Evolutionary conservation across 768 basidiomycete species (phyloP).

Genomic region (Leccinellum albellum): DNA sequence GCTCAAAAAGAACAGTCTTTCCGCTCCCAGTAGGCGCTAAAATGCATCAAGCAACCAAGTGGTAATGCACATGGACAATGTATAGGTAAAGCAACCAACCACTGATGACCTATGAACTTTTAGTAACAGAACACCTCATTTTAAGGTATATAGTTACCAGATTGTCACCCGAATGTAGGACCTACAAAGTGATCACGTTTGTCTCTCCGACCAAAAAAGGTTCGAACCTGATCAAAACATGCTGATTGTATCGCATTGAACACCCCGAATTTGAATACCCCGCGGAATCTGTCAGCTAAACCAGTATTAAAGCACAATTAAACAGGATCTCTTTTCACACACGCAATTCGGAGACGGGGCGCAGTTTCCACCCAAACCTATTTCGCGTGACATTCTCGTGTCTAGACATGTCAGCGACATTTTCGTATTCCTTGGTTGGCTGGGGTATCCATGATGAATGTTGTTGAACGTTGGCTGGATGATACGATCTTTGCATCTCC

Average conservation of each 20-base stretch:
- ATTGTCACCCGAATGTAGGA: slow-evolving; percentile 58
- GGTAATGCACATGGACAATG: neutral
- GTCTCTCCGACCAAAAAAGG: neutral
- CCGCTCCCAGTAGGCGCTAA: slow-evolving; percentile 94
- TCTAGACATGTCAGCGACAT: neutral
- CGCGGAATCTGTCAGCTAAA: slow-evolving; percentile 70
- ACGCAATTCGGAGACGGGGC: slow-evolving; percentile 74
- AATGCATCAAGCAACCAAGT: slow-evolving; percentile 6
- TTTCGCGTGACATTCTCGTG: slow-evolving; percentile 30
- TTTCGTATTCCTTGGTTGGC: neutral
- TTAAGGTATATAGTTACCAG: slow-evolving; percentile 40
- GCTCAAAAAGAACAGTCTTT: slow-evolving; percentile 92
- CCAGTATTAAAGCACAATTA: slow-evolving; percentile 6
- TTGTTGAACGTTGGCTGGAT: neutral
- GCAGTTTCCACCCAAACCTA: slow-evolving; percentile 48
- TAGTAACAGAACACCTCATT: slow-evolving; percentile 3
- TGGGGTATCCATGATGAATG: neutral
- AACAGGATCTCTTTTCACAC: slow-evolving; percentile 15
- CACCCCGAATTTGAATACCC: slow-evolving; percentile 80
- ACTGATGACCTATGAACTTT: slow-evolving; percentile 57
- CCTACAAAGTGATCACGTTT: slow-evolving; percentile 36
- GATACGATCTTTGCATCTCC: neutral
- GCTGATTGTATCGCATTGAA: slow-evolving; percentile 91
- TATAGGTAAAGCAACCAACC: slow-evolving; percentile 38
- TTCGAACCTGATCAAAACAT: slow-evolving; percentile 67